Conservation (phyloP, 1,284 basidiomycete species). For the Ustilago nuda region DNA sequence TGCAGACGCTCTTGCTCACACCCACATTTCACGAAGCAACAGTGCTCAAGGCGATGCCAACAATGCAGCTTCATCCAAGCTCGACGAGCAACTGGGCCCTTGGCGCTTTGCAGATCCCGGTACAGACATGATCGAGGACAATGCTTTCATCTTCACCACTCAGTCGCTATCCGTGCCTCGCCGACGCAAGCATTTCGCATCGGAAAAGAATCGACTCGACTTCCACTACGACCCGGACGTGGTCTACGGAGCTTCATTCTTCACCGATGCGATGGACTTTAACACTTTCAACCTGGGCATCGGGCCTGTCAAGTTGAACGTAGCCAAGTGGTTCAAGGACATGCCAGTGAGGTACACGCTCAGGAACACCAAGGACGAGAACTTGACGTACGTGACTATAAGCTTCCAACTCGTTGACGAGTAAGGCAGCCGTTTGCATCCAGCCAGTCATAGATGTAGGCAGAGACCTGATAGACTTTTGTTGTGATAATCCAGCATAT, state of each 20-base stretch:
- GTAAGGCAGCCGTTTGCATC: background rate
- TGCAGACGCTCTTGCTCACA: constrained; percentile 58
- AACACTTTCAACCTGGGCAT: constrained; percentile 63
- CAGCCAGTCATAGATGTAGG: background rate
- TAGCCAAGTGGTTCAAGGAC: constrained; percentile 60
- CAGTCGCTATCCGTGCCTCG: constrained; percentile 67
- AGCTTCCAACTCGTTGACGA: constrained; percentile 70
- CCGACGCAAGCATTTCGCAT: constrained; percentile 69
- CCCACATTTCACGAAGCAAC: constrained; percentile 23
- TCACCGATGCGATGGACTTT: constrained; percentile 63
- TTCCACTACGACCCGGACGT: constrained; percentile 69
- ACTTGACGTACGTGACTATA: constrained; percentile 69
- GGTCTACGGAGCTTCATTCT: constrained; percentile 64
- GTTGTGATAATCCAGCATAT: background rate
- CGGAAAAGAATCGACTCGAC: constrained; percentile 62
- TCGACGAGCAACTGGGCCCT: constrained; percentile 68
- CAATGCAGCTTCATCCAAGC: constrained; percentile 20
- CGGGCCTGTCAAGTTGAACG: constrained; percentile 61
- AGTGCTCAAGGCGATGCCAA: constrained; percentile 20
- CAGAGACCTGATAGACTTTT: background rate
- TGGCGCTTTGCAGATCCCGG: constrained; percentile 70
- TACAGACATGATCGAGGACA: constrained; percentile 70
- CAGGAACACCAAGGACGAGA: constrained; percentile 67
- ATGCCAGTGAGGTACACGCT: constrained; percentile 71
- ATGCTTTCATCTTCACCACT: constrained; percentile 70